These are phyloP conservation scores for Ensete glaucum DNA, from an alignment of 176 grass and related monocot species.

Conservation along the genomic window DNA sequence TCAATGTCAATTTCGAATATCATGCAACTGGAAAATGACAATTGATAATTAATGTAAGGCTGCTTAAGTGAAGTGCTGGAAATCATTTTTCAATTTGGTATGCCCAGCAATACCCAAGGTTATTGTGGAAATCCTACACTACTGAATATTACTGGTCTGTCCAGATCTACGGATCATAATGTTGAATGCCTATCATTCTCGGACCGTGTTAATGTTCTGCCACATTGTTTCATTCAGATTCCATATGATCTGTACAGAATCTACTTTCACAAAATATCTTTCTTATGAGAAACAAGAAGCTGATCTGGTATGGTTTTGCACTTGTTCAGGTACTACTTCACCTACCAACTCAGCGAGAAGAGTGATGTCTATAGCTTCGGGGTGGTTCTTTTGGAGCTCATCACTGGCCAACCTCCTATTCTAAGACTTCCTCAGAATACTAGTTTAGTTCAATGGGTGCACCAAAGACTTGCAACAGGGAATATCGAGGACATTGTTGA, in stretches of 20 bases:
- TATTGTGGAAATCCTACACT: background rate
- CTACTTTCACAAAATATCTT: background rate
- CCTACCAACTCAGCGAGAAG: conserved; percentile 26
- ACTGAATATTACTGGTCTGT: too few relatives aligned
- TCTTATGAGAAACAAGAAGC: background rate
- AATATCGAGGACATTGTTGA: conserved; percentile 31
- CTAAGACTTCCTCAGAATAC: background rate
- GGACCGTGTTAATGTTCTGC: background rate
- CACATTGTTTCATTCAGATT: background rate
- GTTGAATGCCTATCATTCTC: background rate
- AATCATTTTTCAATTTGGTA: too few relatives aligned
- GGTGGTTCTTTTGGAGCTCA: conserved; percentile 29
- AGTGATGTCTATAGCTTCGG: conserved; percentile 36
- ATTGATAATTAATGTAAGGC: too few relatives aligned
- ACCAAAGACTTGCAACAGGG: conserved; percentile 6
- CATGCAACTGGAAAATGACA: too few relatives aligned
- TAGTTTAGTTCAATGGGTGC: conserved; percentile 18
- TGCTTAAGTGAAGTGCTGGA: too few relatives aligned
- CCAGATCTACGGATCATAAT: too few relatives aligned
- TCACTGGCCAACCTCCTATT: conserved; percentile 28
- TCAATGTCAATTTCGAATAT: too few relatives aligned
- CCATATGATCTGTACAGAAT: background rate
- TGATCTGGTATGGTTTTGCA: background rate
- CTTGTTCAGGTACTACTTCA: background rate
- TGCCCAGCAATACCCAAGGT: background rate